Conservation (phyloP, 371 early-diverging fungal species). For the Encephalitozoon intestinalis region DNA sequence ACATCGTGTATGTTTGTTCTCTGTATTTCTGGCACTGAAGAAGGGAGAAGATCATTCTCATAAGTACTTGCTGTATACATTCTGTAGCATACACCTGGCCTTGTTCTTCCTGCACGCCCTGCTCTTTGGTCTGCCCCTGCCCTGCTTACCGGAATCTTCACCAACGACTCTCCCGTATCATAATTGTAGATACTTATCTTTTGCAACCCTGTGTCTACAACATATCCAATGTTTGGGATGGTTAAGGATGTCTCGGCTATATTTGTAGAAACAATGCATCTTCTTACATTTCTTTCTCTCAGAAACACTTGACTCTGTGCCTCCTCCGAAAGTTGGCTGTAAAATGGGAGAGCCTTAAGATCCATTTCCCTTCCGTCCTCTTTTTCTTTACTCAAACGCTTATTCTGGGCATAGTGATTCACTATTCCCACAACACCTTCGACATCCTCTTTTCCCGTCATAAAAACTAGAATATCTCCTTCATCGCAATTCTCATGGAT, state of each 20-base stretch:
- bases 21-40: conserved; percentile 39
- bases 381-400: background rate
- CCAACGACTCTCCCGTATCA: conserved; percentile 61
- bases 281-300: conserved; percentile 24
- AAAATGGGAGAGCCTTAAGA: conserved; percentile 21
- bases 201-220: conserved; percentile 65
- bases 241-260: conserved; percentile 55
- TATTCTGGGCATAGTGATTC: background rate
- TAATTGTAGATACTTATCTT: conserved; percentile 85
- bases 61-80: conserved; percentile 46
- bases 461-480: conserved; percentile 51
- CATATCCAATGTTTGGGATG: conserved; percentile 51
- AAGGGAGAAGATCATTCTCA: conserved; percentile 20
- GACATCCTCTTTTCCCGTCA: conserved; percentile 53
- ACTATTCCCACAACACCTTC: background rate
- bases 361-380: background rate
- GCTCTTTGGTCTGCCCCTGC: conserved; percentile 44
- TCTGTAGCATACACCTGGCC: conserved; percentile 44
- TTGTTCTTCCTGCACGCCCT: conserved; percentile 50
- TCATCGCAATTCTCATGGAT: background rate
- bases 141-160: conserved; percentile 31
- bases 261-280: conserved; percentile 53
- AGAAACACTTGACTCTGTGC: conserved; percentile 40
- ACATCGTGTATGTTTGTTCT: conserved; percentile 34
- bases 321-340: conserved; percentile 56